Conservation (phyloP, 2,329 filamentous ascomycete genomes). For the Diaporthe sp. region DNA sequence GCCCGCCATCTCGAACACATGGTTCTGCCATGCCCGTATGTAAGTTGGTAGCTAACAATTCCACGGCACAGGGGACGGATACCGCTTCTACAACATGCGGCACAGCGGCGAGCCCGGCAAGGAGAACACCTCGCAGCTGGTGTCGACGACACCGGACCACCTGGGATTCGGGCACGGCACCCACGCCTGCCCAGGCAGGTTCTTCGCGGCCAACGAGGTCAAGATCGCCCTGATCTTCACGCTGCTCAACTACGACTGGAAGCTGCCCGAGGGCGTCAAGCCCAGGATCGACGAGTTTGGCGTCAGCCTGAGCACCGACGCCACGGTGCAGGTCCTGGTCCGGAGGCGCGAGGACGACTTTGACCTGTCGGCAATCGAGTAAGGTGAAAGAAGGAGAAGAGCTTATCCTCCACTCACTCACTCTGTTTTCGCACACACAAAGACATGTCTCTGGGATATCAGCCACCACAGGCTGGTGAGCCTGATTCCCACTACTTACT, state of each 20-base stretch:
- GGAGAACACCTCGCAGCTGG: slow-evolving; percentile 20
- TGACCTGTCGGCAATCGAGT: slow-evolving; percentile 7
- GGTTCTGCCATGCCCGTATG: background rate
- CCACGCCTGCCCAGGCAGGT: slow-evolving; percentile 52
- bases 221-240: slow-evolving; percentile 42
- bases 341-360: slow-evolving; percentile 20
- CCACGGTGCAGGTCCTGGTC: background rate
- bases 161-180: slow-evolving; percentile 47
- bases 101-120: slow-evolving; percentile 43
- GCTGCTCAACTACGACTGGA: slow-evolving; percentile 39
- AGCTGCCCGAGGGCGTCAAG: slow-evolving; percentile 38
- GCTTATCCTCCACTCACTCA: too few species aligned
- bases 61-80: background rate
- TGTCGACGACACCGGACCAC: slow-evolving; percentile 18
- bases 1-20: background rate
- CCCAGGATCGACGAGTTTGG: background rate
- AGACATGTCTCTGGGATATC: background rate
- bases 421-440: background rate
- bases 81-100: slow-evolving; percentile 17
- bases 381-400: background rate
- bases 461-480: background rate
- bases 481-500: background rate
- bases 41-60: background rate
- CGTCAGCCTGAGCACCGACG: background rate
- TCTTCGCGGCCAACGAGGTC: slow-evolving; percentile 52